Percentiles rank a stretch among this genome's conserved stretches.
Evolutionary conservation across 345 rosid species (phyloP).

Genomic region (Nephelium lappaceum): DNA sequence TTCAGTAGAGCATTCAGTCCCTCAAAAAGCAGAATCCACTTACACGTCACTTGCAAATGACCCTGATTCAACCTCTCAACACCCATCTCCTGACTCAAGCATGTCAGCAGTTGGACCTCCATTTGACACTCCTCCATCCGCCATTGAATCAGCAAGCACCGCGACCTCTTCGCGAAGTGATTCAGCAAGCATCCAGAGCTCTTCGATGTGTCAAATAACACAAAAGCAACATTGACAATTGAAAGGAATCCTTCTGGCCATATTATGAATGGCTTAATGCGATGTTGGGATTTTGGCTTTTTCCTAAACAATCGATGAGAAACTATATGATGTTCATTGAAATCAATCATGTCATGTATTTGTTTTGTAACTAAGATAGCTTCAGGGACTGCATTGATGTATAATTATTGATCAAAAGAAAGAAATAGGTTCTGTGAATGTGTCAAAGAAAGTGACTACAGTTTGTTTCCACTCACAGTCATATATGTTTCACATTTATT

Average conservation of each 20-base stretch:
- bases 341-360: conserved; percentile 21
- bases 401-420: conserved; percentile 26
- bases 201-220: conserved; percentile 65
- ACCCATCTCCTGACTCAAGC: conserved; percentile 35
- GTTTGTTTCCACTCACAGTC: neutral
- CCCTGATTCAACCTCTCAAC: conserved; percentile 21
- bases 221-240: conserved; percentile 81
- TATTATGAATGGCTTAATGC: conserved; percentile 77
- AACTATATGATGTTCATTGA: neutral
- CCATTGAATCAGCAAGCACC: conserved; percentile 33
- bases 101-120: conserved; percentile 24
- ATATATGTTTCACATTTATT: neutral
- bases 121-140: conserved; percentile 28
- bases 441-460: conserved; percentile 9
- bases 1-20: conserved; percentile 28
- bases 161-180: conserved; percentile 33
- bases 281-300: conserved; percentile 84
- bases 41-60: conserved; percentile 28
- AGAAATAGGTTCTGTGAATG: conserved; percentile 27
- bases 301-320: conserved; percentile 57
- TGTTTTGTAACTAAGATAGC: conserved; percentile 53
- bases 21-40: conserved; percentile 36
- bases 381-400: conserved; percentile 31
- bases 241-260: conserved; percentile 63
- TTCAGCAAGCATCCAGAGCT: conserved; percentile 36